Conservation (phyloP, 208 protist species). For the Trichomonas vaginalis region DNA sequence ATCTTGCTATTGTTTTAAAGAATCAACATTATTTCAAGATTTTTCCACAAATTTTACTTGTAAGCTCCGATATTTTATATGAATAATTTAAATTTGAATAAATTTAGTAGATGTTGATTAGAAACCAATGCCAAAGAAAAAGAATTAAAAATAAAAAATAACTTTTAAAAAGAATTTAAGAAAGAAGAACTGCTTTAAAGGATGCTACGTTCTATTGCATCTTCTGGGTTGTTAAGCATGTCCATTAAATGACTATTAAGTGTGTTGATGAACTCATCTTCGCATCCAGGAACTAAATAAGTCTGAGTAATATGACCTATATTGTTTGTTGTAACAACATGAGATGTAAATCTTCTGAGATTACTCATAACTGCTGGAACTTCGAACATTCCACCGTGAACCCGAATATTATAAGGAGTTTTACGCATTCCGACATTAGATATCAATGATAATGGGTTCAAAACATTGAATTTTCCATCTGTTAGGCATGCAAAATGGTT, state of each 20-base stretch:
- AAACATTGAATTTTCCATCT: not conserved
- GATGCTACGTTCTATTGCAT: not conserved
- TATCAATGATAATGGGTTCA: not conserved
- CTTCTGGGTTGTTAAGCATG: not conserved
- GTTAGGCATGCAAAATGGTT: not conserved
- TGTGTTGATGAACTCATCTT: not conserved
- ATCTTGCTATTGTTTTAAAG: too few relatives aligned
- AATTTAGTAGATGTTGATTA: too few relatives aligned
- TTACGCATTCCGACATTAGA: not conserved
- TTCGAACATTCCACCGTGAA: not conserved
- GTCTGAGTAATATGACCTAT: not conserved
- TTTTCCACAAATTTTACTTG: too few relatives aligned
- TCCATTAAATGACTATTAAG: not conserved
- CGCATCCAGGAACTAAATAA: not conserved
- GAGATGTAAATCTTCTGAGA: not conserved
- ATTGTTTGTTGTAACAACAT: not conserved
- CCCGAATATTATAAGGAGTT: not conserved
- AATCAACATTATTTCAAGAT: too few relatives aligned
- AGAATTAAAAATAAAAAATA: too few relatives aligned
- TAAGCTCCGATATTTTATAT: too few relatives aligned
- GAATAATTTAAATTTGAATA: too few relatives aligned
- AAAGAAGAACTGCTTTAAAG: too few relatives aligned
- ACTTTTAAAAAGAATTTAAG: too few relatives aligned
- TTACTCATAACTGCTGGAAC: not conserved
- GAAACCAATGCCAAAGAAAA: too few relatives aligned